Evolutionary conservation across 116 monocot species (phyloP), one percentile per base, ranked within the genome.

Genomic region (Phalaenopsis hybrid): DNA sequence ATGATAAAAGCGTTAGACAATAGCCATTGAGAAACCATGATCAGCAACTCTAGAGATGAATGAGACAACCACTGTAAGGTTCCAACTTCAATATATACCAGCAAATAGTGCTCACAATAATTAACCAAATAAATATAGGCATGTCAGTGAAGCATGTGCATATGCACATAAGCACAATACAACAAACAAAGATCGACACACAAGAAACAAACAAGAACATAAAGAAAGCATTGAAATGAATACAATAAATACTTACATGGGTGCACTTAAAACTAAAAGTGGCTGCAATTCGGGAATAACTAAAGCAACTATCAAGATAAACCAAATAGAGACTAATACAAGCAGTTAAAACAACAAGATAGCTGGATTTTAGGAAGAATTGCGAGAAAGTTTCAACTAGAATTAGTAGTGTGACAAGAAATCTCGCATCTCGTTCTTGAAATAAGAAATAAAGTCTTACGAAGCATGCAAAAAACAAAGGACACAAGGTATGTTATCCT

Each of bases 141-240:
- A 1, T 8, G 65, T 58, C n/a, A 21, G 8, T 65, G 65, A 8
- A 21, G 70, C 33, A 55, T 15, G 41, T 16, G 34, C 15, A 34
- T 41, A 72, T 37, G 28, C 72, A 72, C 4, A 37, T 25, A 72
- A 72, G 72, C 37, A 72, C 72, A 72, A 25, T 25, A 11, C 17
- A 21, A 72, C 41, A 5, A 12, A 37, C 41, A 72, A 72, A 16
- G 5, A 28, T 28, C 25, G 28, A 67, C 25, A 8, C 67, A 25
- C 21, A 4, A 67, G 28, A 67, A 41, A 72, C 65, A 37, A 34
- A 41, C 37, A 72, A 72, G 41, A 72, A 17, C 72, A 34, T 41
- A 72, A 72, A 72, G 72, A 31, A 28, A 67, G 63, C 8, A 67
- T 67, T 72, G 41, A 72, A 72, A 72, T 43, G 16, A 72, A 13